A percentile compares a stretch with the other conserved stretches of the same genome.
phyloP scores from a whole-genome alignment of 1,284 basidiomycete species.

The Ganoderma lingzhi region DNA sequence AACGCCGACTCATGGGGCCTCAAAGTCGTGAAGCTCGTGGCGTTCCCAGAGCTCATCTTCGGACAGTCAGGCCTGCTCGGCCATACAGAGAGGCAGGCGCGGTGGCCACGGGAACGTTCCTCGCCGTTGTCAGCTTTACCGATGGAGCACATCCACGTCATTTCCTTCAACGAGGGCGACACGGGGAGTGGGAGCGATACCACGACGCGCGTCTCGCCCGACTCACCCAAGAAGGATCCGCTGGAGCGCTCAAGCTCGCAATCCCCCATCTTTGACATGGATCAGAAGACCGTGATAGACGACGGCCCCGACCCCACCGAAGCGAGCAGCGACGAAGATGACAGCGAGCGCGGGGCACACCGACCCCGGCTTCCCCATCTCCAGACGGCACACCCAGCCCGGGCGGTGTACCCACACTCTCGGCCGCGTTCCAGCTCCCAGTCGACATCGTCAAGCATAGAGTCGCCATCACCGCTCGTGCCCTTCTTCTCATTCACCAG shows the following conservation, averaged over 20 bases:
- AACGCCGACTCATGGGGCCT: conserved; percentile 73
- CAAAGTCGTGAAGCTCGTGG: conserved; percentile 77
- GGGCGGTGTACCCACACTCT: not conserved
- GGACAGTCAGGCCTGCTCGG: conserved; percentile 16
- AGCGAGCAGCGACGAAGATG: conserved; percentile 32
- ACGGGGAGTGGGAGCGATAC: conserved; percentile 39
- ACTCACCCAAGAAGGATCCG: conserved; percentile 37
- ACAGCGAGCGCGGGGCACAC: conserved; percentile 8
- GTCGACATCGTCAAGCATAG: conserved; percentile 29
- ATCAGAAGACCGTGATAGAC: conserved; percentile 19
- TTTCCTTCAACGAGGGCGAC: conserved; percentile 30
- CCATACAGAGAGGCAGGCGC: conserved; percentile 11
- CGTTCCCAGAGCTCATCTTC: conserved; percentile 74
- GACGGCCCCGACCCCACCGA: conserved; percentile 21
- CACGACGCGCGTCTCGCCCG: conserved; percentile 39
- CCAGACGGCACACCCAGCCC: conserved; percentile 17
- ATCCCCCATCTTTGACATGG: conserved; percentile 29
- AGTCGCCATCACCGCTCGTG: conserved; percentile 42
- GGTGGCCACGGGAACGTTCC: conserved; percentile 12
- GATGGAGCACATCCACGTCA: conserved; percentile 25
- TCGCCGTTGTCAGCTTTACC: conserved; percentile 17
- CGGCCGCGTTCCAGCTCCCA: conserved; percentile 29
- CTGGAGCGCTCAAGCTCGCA: conserved; percentile 26
- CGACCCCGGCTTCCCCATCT: conserved; percentile 25
- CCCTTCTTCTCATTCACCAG: conserved; percentile 82